Percentiles rank a stretch among this genome's conserved stretches.
Conservation (phyloP, 1,139 yeast genomes). For the Hyphopichia khmerensis region DNA sequence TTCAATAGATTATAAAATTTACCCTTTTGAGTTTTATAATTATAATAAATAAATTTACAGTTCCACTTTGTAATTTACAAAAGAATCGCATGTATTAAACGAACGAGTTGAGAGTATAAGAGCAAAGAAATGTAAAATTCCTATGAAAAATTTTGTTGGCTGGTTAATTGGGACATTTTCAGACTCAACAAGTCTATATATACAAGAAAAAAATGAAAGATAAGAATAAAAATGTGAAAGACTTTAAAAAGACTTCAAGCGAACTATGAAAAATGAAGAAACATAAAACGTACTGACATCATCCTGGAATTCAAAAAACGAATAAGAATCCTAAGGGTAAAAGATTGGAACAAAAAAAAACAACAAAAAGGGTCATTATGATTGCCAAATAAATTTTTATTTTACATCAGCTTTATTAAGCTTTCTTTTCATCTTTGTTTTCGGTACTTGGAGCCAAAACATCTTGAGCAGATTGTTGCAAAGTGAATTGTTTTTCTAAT, state of each 20-base stretch:
- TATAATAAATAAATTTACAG: not conserved
- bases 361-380: too few species aligned
- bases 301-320: too few species aligned
- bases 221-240: not conserved
- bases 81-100: not conserved
- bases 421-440: conserved; percentile 44
- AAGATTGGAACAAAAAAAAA: not conserved
- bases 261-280: not conserved
- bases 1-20: not conserved
- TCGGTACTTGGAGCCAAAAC: conserved; percentile 77
- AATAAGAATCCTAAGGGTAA: not conserved
- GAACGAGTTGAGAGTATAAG: not conserved
- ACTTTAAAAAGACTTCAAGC: not conserved
- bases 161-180: not conserved
- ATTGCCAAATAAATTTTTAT: not conserved
- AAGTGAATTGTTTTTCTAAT: conserved; percentile 88
- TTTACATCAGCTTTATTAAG: not conserved
- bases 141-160: not conserved
- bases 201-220: not conserved
- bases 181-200: conserved; percentile 1
- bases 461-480: conserved; percentile 83
- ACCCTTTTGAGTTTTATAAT: conserved; percentile 5
- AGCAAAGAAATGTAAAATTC: not conserved
- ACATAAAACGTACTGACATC: not conserved
- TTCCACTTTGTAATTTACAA: not conserved